phyloP scores from a whole-genome alignment of 73 alveolate genomes.

The Symbiodinium natans region DNA sequence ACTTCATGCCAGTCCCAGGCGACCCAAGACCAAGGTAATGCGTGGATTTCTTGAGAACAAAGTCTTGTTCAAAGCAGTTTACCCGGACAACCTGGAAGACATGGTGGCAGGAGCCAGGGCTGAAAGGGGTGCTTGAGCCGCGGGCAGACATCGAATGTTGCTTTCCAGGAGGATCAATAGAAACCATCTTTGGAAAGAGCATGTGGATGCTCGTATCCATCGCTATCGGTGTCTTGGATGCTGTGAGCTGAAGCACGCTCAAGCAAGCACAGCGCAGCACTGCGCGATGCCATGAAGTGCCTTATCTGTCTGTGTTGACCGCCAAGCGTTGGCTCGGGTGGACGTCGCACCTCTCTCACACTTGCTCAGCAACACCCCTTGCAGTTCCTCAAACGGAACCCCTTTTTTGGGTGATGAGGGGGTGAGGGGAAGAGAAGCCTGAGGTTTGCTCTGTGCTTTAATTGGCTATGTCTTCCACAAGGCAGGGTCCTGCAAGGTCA shows the following conservation, averaged over 20 bases:
- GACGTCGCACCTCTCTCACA: no score
- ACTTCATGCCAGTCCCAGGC: not conserved
- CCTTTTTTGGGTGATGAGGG: not conserved
- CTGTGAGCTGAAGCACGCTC: no score
- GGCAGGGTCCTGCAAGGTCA: no score
- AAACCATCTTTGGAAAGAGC: slow-evolving; percentile 23
- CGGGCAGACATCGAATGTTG: not conserved
- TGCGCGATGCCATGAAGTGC: no score
- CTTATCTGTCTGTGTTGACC: no score
- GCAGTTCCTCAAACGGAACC: no score
- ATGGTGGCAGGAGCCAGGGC: not conserved
- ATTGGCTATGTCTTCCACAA: slow-evolving; percentile 74
- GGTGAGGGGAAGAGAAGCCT: not conserved
- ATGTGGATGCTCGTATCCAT: slow-evolving; percentile 76
- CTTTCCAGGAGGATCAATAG: slow-evolving; percentile 12
- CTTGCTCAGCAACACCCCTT: no score
- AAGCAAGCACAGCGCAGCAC: no score
- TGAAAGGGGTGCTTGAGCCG: not conserved
- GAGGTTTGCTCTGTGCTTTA: slow-evolving; percentile 26
- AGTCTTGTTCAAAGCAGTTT: slow-evolving; percentile 32
- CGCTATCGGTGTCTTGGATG: slow-evolving; percentile 25
- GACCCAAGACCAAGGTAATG: slow-evolving; percentile 19
- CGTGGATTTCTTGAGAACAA: slow-evolving; percentile 49
- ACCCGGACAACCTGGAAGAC: not conserved
- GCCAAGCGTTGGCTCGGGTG: no score